Percentiles rank a stretch among this genome's conserved stretches.
These are phyloP conservation scores for Schwanniomyces polymorphus DNA, from an alignment of 805 yeast species.

Conservation along the genomic window DNA sequence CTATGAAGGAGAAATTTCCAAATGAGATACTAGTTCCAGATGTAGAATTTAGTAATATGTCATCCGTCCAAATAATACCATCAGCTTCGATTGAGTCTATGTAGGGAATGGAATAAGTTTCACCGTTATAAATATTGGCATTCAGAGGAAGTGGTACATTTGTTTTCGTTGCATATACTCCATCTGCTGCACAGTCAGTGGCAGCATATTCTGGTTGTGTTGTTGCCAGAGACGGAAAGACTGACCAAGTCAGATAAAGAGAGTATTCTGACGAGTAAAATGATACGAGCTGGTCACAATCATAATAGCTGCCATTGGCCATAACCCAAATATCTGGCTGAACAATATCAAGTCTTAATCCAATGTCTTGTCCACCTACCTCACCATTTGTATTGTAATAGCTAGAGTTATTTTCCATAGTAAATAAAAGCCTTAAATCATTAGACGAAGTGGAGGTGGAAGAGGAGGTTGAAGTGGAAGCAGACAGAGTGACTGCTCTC, in stretches of 20 bases:
- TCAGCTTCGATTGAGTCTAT: conserved; percentile 22
- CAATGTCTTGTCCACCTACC: conserved; percentile 12
- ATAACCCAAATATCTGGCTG: conserved; percentile 42
- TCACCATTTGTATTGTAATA: conserved; percentile 16
- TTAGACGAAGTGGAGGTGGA: not conserved
- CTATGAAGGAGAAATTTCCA: conserved; percentile 24
- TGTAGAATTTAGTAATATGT: conserved; percentile 17
- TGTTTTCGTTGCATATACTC: conserved; percentile 17
- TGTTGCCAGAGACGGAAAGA: conserved; percentile 14
- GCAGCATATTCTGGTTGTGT: conserved; percentile 20
- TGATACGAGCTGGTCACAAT: conserved; percentile 19
- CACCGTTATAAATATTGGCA: conserved; percentile 12
- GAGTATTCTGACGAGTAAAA: conserved; percentile 18
- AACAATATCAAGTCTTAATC: conserved; percentile 28
- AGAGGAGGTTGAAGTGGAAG: not conserved
- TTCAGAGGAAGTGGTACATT: conserved; percentile 10
- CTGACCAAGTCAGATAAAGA: conserved; percentile 1
- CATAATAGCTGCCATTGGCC: conserved; percentile 20
- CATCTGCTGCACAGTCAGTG: conserved; percentile 27
- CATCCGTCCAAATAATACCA: conserved; percentile 26
- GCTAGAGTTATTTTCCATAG: conserved; percentile 11
- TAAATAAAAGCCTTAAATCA: conserved; percentile 10
- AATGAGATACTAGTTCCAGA: conserved; percentile 12
- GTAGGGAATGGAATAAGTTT: conserved; percentile 24
- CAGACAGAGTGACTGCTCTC: not conserved